These are phyloP conservation scores for Panus rudis DNA, from an alignment of 768 basidiomycete species.

Conservation along the genomic window DNA sequence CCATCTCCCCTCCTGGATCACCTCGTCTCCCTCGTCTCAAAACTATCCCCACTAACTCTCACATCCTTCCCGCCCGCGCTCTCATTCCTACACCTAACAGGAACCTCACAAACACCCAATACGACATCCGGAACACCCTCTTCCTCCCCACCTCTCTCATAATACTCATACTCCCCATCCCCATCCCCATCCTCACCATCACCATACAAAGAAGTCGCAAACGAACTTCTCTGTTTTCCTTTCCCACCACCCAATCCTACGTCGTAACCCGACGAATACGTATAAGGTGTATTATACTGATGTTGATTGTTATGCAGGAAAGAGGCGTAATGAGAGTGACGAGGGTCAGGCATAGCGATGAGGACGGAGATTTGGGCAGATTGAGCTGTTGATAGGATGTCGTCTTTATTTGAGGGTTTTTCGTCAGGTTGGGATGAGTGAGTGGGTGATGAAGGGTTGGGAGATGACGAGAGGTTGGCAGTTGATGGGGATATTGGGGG, in stretches of 20 bases:
- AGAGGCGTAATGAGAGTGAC: too few species aligned
- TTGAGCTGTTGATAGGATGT: slow-evolving; percentile 17
- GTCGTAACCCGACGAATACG: too few species aligned
- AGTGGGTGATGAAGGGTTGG: too few species aligned
- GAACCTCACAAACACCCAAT: slow-evolving; percentile 37
- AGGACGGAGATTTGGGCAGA: slow-evolving; percentile 48
- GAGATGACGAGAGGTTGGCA: slow-evolving; percentile 4
- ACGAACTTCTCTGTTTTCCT: too few species aligned
- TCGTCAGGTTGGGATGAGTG: slow-evolving; percentile 4
- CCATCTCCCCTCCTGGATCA: too few species aligned
- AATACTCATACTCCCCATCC: slow-evolving; percentile 3
- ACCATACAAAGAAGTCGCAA: too few species aligned
- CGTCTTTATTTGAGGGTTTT: slow-evolving; percentile 8
- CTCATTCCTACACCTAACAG: too few species aligned
- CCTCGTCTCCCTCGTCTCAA: too few species aligned
- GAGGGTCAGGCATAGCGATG: slow-evolving; percentile 48
- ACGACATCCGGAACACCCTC: slow-evolving; percentile 42
- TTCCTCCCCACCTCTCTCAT: slow-evolving; percentile 18
- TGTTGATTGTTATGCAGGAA: too few species aligned
- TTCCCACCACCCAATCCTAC: slow-evolving; percentile 20
- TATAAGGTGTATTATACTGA: too few species aligned
- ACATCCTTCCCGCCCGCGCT: too few species aligned
- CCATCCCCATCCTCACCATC: slow-evolving; percentile 2
- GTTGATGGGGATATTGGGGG: neutral
- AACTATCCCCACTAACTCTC: too few species aligned